These are phyloP conservation scores for Neonectria coccinea DNA, from an alignment of 2,329 filamentous ascomycete genomes.

Conservation along the genomic window DNA sequence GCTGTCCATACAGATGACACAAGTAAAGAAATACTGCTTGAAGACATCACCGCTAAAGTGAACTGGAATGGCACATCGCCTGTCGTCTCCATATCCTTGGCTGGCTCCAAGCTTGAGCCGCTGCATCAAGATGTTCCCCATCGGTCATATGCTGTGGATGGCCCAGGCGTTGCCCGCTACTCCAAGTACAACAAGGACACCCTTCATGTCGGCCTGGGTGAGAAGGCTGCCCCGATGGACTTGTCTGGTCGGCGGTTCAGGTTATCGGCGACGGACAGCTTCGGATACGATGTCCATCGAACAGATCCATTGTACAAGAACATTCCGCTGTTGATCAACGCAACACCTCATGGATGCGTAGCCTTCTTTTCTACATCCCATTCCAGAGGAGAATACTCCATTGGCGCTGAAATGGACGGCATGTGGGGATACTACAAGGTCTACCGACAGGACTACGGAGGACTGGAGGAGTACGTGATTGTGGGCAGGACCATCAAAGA, in stretches of 20 bases:
- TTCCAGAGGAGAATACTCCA: conserved; percentile 71
- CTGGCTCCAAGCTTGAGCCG: conserved; percentile 58
- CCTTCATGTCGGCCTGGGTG: conserved; percentile 77
- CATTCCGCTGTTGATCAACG: conserved; percentile 78
- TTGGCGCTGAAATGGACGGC: conserved; percentile 80
- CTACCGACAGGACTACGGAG: conserved; percentile 78
- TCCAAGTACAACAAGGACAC: conserved; percentile 70
- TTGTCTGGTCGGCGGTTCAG: conserved; percentile 74
- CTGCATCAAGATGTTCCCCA: conserved; percentile 72
- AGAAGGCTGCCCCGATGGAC: conserved; percentile 80
- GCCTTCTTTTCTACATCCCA: conserved; percentile 77
- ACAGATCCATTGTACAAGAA: conserved; percentile 83
- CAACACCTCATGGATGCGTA: conserved; percentile 71
- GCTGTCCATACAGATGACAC: conserved; percentile 48
- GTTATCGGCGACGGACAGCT: conserved; percentile 77
- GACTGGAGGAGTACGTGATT: conserved; percentile 77
- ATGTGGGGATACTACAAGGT: conserved; percentile 82
- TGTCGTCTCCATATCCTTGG: conserved; percentile 66
- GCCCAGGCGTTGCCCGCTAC: conserved; percentile 73
- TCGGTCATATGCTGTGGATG: conserved; percentile 74
- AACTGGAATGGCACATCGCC: conserved; percentile 68
- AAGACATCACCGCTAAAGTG: conserved; percentile 64
- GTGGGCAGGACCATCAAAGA: conserved; percentile 75
- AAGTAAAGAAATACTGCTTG: conserved; percentile 58
- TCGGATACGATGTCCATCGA: conserved; percentile 77